Percentiles rank a stretch among this genome's conserved stretches.
Evolutionary conservation across 2,329 filamentous ascomycete genomes (phyloP).

Genomic region (Podosphaera xanthii): DNA sequence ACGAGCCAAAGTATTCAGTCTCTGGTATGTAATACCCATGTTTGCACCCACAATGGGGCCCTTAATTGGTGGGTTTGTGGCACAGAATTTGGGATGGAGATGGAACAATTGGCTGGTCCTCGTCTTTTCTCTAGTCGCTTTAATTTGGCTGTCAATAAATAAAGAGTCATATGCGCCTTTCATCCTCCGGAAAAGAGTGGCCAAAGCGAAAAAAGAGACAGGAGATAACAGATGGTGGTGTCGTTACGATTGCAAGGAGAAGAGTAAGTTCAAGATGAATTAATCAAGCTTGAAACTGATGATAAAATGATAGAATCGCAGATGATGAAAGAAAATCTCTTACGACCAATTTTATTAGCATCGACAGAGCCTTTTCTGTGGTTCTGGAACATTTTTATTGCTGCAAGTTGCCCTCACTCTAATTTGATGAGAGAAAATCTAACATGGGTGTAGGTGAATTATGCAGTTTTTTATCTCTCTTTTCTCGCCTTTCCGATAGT

Average conservation of each 20-base stretch:
- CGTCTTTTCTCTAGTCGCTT: slow-evolving; percentile 43
- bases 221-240: slow-evolving; percentile 55
- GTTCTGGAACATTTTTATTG: slow-evolving; percentile 47
- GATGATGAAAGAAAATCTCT: slow-evolving; percentile 52
- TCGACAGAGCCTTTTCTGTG: slow-evolving; percentile 62
- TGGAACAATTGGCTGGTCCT: slow-evolving; percentile 70
- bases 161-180: slow-evolving; percentile 58
- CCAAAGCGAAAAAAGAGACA: slow-evolving; percentile 39
- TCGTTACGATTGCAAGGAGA: slow-evolving; percentile 46
- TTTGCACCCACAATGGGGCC: slow-evolving; percentile 49
- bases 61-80: slow-evolving; percentile 62
- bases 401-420: slow-evolving; percentile 16
- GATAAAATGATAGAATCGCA: slow-evolving; percentile 29
- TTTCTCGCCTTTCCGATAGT: slow-evolving; percentile 82
- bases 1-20: slow-evolving; percentile 58
- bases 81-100: slow-evolving; percentile 56
- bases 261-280: slow-evolving; percentile 6
- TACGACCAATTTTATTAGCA: slow-evolving; percentile 54
- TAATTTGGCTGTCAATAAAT: slow-evolving; percentile 33
- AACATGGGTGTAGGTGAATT: slow-evolving; percentile 30
- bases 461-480: slow-evolving; percentile 71
- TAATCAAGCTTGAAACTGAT: neutral
- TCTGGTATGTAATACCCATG: slow-evolving; percentile 67
- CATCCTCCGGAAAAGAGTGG: slow-evolving; percentile 44
- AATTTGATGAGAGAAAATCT: neutral